Conservation (phyloP, 176 grass and related monocot species). For the Oryza longistaminata region DNA sequence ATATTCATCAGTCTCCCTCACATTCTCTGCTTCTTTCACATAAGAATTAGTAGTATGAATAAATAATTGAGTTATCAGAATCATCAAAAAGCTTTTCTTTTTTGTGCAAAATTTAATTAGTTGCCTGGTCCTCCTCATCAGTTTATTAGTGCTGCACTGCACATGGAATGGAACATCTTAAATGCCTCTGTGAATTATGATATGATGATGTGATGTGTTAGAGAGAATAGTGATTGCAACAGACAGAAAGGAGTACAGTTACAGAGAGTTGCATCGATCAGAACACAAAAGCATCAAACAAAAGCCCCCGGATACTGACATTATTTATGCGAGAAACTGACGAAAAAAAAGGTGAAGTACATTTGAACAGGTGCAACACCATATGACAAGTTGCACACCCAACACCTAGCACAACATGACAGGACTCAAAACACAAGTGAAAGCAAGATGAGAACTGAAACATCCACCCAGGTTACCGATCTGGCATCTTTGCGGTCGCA, state of each 20-base stretch:
- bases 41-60: slow-evolving; percentile 23
- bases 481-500: not conserved
- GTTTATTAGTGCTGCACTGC: not conserved
- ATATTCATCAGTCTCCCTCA: not conserved
- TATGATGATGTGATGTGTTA: not conserved
- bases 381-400: too few species aligned
- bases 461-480: not conserved
- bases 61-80: not conserved
- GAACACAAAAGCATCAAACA: not conserved
- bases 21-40: not conserved
- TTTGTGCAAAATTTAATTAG: not conserved
- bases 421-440: not conserved
- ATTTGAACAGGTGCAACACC: not conserved
- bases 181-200: not conserved
- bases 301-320: not conserved
- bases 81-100: too few species aligned
- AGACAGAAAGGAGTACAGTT: not conserved
- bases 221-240: not conserved
- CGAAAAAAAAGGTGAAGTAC: not conserved
- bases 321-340: not conserved
- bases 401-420: too few species aligned
- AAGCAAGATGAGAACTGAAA: not conserved
- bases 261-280: not conserved
- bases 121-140: not conserved
- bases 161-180: not conserved